Evolutionary conservation across 2,329 filamentous ascomycete genomes (phyloP).

Genomic region (Chrysosporium keratinophilum): DNA sequence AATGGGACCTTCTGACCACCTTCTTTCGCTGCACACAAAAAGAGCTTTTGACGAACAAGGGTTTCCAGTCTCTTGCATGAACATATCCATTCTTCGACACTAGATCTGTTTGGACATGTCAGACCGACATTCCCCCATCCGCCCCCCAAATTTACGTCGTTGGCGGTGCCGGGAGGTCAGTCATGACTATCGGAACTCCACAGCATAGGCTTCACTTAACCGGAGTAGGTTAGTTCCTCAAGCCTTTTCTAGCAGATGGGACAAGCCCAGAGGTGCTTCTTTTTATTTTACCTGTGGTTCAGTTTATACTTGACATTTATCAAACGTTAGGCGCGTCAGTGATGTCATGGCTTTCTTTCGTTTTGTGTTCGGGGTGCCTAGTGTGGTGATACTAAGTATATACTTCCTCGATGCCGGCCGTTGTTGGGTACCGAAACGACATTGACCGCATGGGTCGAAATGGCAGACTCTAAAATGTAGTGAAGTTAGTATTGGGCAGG

Average conservation of each 20-base stretch:
- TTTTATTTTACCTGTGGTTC: not conserved
- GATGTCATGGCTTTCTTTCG: slow-evolving; percentile 9
- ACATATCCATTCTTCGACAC: slow-evolving; percentile 8
- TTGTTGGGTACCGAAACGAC: slow-evolving; percentile 11
- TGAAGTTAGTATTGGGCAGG: not conserved
- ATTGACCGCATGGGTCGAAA: not conserved
- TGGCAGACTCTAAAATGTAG: not conserved
- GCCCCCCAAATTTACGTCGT: not conserved
- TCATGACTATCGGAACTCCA: not conserved
- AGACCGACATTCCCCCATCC: slow-evolving; percentile 7
- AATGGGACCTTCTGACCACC: not conserved
- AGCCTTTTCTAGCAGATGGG: not conserved
- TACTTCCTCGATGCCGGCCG: not conserved
- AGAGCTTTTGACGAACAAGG: slow-evolving; percentile 5
- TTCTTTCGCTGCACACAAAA: not conserved
- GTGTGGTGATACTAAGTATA: too few species aligned
- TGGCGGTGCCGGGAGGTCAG: not conserved
- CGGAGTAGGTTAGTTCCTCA: slow-evolving; percentile 1
- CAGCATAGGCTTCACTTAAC: slow-evolving; percentile 7
- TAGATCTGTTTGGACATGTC: slow-evolving; percentile 11
- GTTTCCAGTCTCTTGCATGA: slow-evolving; percentile 10
- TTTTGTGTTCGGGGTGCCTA: not conserved
- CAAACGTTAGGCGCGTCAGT: slow-evolving; percentile 10
- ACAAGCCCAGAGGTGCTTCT: not conserved
- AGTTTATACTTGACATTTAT: not conserved